A percentile compares a stretch with the other conserved stretches of the same genome.
These are phyloP conservation scores for Talaromyces sp. DNA, from an alignment of 2,329 filamentous ascomycete species.

Conservation along the genomic window DNA sequence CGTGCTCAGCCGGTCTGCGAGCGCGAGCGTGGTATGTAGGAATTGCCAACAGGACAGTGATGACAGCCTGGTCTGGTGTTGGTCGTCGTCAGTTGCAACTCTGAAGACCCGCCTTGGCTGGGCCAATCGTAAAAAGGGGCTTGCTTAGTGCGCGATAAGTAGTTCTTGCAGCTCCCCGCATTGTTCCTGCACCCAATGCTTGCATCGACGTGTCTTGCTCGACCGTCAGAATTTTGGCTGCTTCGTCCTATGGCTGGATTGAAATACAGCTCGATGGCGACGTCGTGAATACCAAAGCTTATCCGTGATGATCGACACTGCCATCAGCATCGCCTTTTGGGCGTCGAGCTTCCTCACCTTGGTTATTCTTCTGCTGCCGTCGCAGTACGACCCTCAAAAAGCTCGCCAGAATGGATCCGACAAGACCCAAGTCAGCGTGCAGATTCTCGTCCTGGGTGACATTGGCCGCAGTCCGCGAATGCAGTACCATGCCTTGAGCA, in stretches of 20 bases:
- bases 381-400: constrained; percentile 41
- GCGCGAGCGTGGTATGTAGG: background rate
- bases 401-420: constrained; percentile 13
- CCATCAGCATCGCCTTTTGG: constrained; percentile 34
- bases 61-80: background rate
- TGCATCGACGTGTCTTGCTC: background rate
- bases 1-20: background rate
- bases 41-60: background rate
- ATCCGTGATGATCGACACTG: constrained; percentile 26
- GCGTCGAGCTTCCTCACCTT: constrained; percentile 47
- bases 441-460: constrained; percentile 89
- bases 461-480: constrained; percentile 94
- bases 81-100: background rate
- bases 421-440: constrained; percentile 50
- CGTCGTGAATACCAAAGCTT: background rate
- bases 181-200: background rate
- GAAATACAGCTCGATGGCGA: background rate
- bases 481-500: constrained; percentile 95
- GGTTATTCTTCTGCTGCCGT: constrained; percentile 49
- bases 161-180: background rate
- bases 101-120: background rate
- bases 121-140: background rate
- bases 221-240: background rate
- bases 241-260: background rate
- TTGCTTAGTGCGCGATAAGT: background rate